Evolutionary conservation across 345 rosid species (phyloP).

Genomic region (Toxicodendron radicans): DNA sequence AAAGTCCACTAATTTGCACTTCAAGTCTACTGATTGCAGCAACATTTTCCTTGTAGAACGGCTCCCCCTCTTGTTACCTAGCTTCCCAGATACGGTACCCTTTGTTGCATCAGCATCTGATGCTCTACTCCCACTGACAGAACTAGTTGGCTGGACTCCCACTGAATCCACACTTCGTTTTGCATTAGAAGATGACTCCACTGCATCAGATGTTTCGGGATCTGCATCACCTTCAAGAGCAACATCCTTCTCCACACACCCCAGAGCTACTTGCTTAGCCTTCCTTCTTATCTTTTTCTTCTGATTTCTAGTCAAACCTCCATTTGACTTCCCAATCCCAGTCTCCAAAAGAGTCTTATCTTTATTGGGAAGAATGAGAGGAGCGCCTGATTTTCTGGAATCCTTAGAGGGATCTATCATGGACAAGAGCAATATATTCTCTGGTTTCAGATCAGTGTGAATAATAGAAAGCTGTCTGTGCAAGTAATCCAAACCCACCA

Average conservation of each 20-base stretch:
- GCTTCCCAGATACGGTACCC: slow-evolving; percentile 26
- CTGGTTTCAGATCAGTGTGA: slow-evolving; percentile 74
- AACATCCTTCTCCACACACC: slow-evolving; percentile 46
- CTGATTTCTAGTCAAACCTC: slow-evolving; percentile 53
- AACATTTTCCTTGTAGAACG: slow-evolving; percentile 50
- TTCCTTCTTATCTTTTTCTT: slow-evolving; percentile 62
- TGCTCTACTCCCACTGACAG: slow-evolving; percentile 26
- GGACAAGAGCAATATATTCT: slow-evolving; percentile 60
- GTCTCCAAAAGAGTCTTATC: slow-evolving; percentile 39
- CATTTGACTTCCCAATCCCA: slow-evolving; percentile 37
- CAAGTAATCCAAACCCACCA: slow-evolving; percentile 70
- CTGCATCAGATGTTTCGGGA: slow-evolving; percentile 39
- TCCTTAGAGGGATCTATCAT: slow-evolving; percentile 63
- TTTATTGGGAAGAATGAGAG: slow-evolving; percentile 46
- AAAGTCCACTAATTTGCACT: slow-evolving; percentile 76
- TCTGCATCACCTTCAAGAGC: slow-evolving; percentile 35
- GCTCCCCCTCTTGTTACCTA: slow-evolving; percentile 45
- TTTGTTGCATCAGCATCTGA: slow-evolving; percentile 46
- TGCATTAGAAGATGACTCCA: slow-evolving; percentile 27
- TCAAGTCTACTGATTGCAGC: slow-evolving; percentile 47
- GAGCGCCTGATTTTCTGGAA: slow-evolving; percentile 45
- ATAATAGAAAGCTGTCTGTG: slow-evolving; percentile 73
- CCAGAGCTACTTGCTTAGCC: slow-evolving; percentile 59
- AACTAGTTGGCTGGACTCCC: slow-evolving; percentile 41
- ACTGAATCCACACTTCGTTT: slow-evolving; percentile 28